Conservation (phyloP, 768 basidiomycete genomes). For the Lactifluus subvellereus region DNA sequence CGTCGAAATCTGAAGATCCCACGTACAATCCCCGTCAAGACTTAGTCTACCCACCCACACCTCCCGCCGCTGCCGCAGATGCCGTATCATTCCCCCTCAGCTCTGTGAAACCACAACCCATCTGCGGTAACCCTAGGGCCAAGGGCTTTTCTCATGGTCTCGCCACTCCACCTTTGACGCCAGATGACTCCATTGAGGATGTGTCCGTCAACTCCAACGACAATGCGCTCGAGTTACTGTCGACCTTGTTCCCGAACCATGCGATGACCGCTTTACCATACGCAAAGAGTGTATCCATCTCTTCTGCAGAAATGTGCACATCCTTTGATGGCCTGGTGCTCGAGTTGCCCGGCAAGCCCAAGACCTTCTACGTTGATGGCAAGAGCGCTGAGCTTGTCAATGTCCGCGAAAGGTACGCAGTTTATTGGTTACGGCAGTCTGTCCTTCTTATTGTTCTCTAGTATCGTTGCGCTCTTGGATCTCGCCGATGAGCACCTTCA, state of each 20-base stretch:
- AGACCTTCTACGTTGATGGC: constrained; percentile 80
- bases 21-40: constrained; percentile 32
- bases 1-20: constrained; percentile 35
- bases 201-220: constrained; percentile 40
- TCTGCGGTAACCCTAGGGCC: constrained; percentile 20
- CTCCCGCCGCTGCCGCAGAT: constrained; percentile 22
- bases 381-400: constrained; percentile 76
- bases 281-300: constrained; percentile 69
- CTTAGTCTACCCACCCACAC: constrained; percentile 32
- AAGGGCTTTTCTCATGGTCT: constrained; percentile 32
- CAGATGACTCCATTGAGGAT: constrained; percentile 53
- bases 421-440: constrained; percentile 4
- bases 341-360: constrained; percentile 60
- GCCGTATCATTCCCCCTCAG: constrained; percentile 8
- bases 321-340: constrained; percentile 77
- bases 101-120: constrained; percentile 27
- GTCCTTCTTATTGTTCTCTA: constrained; percentile 29
- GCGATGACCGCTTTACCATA: constrained; percentile 63
- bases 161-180: constrained; percentile 74
- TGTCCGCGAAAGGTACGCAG: constrained; percentile 69
- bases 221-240: constrained; percentile 72
- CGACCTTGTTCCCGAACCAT: constrained; percentile 70
- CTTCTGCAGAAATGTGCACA: constrained; percentile 59
- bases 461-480: constrained; percentile 82
- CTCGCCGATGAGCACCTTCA: constrained; percentile 79